Evolutionary conservation across 495 filamentous ascomycete species (phyloP), one percentile per base, ranked within the genome.

Genomic region (Xylaria scruposa): DNA sequence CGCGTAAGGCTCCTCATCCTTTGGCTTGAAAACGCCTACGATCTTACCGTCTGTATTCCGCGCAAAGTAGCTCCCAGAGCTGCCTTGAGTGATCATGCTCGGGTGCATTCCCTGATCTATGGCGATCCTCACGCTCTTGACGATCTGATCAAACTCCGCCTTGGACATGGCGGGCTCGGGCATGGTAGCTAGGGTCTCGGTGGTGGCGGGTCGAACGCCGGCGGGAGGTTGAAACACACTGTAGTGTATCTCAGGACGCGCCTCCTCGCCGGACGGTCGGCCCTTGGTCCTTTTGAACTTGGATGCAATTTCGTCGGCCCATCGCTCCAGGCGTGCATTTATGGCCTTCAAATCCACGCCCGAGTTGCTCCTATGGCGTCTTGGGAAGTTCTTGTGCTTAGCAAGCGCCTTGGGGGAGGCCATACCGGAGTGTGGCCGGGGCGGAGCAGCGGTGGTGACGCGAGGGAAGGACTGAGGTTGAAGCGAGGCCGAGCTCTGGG

Each of bases 281-380:
- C 91, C 89, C 51, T 89, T 90, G 70, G 88, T 85, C 75, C 94
- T 93, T 84, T 97, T 98, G 88, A 99, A 98, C 76, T 97, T 97
- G 74, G 92, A 92, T 38, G 97, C 95, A 76, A 99, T 98, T 83
- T 99, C 95, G 74, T 97, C 95, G 51, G 97, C 97, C 96, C 96
- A 99, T 74, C 93, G 86, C 80, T 99, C 96, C 24, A 99, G 85
- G 60, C 96, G 90, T 68, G 96, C 95, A 82, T 99, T 99, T 81
- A 99, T 98, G 71, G 95, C 96, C 81, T 98, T 98, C 76, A 99
- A 95, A 79, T 99, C 96, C 13, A 98, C 96, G 5, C 94, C 95
- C 38, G 94, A 94, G 70, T 90, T 93, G 78, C 94, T 97, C 70
- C 94, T 91, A 73, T 91, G 85, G 53, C 85, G 83, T 62, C 88